Percentiles rank a stretch among this genome's conserved stretches.
Conservation (phyloP, 1,284 basidiomycete genomes). For the Ustilago curta region DNA sequence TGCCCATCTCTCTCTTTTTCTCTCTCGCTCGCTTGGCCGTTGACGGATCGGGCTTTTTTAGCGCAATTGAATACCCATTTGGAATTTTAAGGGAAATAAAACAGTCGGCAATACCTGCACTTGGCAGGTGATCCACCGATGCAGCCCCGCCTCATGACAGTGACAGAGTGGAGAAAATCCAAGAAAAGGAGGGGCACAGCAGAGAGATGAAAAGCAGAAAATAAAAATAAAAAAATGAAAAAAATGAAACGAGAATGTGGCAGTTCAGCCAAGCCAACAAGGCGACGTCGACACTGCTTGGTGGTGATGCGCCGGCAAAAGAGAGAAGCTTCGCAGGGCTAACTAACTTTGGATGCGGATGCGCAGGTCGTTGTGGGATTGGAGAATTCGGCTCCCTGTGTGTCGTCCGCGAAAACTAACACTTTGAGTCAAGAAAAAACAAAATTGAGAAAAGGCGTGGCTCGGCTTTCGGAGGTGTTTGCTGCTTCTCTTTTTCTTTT, state of each 20-base stretch:
- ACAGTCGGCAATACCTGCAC: background rate
- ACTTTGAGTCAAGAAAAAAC: background rate
- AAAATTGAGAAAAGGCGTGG: background rate
- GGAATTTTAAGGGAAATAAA: background rate
- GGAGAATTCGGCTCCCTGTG: background rate
- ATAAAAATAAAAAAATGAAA: too few relatives aligned
- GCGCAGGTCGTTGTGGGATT: too few relatives aligned
- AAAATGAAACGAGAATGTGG: too few relatives aligned
- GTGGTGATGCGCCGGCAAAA: too few relatives aligned
- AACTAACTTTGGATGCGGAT: too few relatives aligned
- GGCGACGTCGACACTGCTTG: too few relatives aligned
- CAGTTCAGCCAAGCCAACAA: too few relatives aligned
- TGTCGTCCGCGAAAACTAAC: background rate
- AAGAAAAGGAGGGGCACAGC: too few relatives aligned
- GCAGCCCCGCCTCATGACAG: background rate
- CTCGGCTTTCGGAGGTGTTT: constrained; percentile 17
- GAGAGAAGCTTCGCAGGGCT: too few relatives aligned
- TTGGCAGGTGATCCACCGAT: background rate
- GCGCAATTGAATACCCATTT: background rate
- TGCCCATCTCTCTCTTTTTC: background rate
- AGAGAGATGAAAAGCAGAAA: too few relatives aligned
- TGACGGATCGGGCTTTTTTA: constrained; percentile 7
- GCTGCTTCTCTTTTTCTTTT: background rate
- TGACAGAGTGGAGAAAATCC: background rate
- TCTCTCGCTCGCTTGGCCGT: background rate